Percentiles rank a stretch among this genome's conserved stretches.
phyloP scores from a whole-genome alignment of 495 filamentous ascomycete species.

The Penicillium bialowiezense region DNA sequence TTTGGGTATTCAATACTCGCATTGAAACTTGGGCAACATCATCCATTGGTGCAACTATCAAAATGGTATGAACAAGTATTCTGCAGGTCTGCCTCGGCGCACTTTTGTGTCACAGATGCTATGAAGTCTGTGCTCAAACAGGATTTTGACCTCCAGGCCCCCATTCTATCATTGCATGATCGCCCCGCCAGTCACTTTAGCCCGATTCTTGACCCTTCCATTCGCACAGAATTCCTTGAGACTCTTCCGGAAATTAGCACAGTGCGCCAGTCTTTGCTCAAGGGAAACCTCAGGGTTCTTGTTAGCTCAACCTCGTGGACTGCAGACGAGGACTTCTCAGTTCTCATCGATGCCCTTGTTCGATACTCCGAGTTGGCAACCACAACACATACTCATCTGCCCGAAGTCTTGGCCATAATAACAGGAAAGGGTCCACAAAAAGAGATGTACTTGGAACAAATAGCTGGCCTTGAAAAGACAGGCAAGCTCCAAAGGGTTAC shows the following conservation, averaged over 20 bases:
- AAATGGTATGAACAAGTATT: conserved; percentile 73
- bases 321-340: conserved; percentile 87
- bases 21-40: conserved; percentile 55
- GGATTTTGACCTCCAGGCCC: conserved; percentile 58
- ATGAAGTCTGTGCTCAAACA: conserved; percentile 73
- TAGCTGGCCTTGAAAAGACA: conserved; percentile 54
- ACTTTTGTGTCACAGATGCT: conserved; percentile 84
- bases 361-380: conserved; percentile 58
- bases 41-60: conserved; percentile 75
- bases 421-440: conserved; percentile 91
- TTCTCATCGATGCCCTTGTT: conserved; percentile 82
- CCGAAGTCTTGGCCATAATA: conserved; percentile 77
- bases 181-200: conserved; percentile 79
- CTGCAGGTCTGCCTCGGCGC: conserved; percentile 63
- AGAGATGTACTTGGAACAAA: conserved; percentile 64
- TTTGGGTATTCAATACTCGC: conserved; percentile 95
- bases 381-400: conserved; percentile 39
- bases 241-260: conserved; percentile 56
- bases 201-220: conserved; percentile 51
- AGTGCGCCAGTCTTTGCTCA: conserved; percentile 53
- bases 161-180: conserved; percentile 79
- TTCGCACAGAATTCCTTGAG: conserved; percentile 57
- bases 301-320: conserved; percentile 97
- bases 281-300: conserved; percentile 59
- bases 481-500: conserved; percentile 64